Evolutionary conservation across 768 basidiomycete species (phyloP).

Genomic region (Tulasnella calospora): DNA sequence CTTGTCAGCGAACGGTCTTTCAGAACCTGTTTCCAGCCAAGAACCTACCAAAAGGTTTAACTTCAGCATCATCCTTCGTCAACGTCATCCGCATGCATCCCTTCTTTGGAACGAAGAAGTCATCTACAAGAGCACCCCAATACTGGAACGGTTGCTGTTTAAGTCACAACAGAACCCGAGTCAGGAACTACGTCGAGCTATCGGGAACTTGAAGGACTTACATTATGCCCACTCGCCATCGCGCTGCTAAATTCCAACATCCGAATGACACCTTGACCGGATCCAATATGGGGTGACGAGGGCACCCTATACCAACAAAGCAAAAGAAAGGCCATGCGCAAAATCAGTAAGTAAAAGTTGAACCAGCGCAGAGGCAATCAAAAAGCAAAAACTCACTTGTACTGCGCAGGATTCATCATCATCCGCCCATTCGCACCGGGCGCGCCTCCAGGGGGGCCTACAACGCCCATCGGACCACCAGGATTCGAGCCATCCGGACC

Average conservation of each 20-base stretch:
- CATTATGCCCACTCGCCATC: slow-evolving; percentile 51
- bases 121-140: slow-evolving; percentile 61
- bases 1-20: too few relatives aligned
- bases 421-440: slow-evolving; percentile 7
- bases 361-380: not conserved
- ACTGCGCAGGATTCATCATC: not conserved
- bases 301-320: not conserved
- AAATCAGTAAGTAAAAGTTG: not conserved
- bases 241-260: slow-evolving; percentile 67
- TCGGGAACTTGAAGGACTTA: slow-evolving; percentile 37
- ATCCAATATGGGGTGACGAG: slow-evolving; percentile 17
- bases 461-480: not conserved
- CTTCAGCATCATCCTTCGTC: slow-evolving; percentile 86
- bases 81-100: slow-evolving; percentile 73
- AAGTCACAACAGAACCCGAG: slow-evolving; percentile 14
- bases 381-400: slow-evolving; percentile 16
- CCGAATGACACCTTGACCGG: slow-evolving; percentile 59
- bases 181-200: not conserved
- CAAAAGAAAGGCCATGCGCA: not conserved
- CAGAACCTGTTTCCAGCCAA: too few relatives aligned
- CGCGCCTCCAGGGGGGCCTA: not conserved
- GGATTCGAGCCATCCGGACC: not conserved
- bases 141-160: slow-evolving; percentile 36
- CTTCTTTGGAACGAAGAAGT: slow-evolving; percentile 60
- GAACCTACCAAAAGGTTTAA: slow-evolving; percentile 69